A percentile compares a stretch with the other conserved stretches of the same genome.
Evolutionary conservation across 2,329 filamentous ascomycete species (phyloP).

Genomic region (Didymella lethalis): DNA sequence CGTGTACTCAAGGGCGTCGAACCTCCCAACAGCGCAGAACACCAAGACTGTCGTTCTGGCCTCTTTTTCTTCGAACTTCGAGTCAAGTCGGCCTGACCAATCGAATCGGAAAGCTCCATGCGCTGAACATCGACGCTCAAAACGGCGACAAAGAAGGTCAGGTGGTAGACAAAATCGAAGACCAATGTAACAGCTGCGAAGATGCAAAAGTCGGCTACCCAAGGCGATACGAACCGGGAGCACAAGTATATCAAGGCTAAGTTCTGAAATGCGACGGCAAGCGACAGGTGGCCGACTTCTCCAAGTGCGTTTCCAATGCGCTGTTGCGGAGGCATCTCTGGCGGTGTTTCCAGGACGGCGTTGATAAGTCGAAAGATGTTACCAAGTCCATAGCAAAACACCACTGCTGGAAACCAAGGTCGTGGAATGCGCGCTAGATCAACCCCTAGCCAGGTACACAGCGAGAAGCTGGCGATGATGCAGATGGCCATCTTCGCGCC

Average conservation of each 20-base stretch:
- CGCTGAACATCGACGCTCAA: slow-evolving; percentile 80
- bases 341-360: slow-evolving; percentile 74
- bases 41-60: slow-evolving; percentile 62
- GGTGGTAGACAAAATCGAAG: slow-evolving; percentile 79
- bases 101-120: slow-evolving; percentile 76
- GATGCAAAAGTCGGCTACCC: slow-evolving; percentile 76
- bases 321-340: slow-evolving; percentile 71
- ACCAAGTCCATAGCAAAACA: slow-evolving; percentile 78
- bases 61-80: slow-evolving; percentile 55
- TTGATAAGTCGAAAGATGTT: slow-evolving; percentile 83
- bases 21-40: slow-evolving; percentile 69
- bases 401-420: slow-evolving; percentile 78
- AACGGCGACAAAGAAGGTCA: slow-evolving; percentile 82
- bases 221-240: slow-evolving; percentile 72
- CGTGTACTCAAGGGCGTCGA: slow-evolving; percentile 73
- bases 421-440: slow-evolving; percentile 78
- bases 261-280: slow-evolving; percentile 74
- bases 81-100: slow-evolving; percentile 57
- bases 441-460: slow-evolving; percentile 78
- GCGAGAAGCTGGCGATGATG: slow-evolving; percentile 79
- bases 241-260: slow-evolving; percentile 70
- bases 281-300: slow-evolving; percentile 72
- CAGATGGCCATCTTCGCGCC: slow-evolving; percentile 74
- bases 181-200: slow-evolving; percentile 78
- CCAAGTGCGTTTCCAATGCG: slow-evolving; percentile 78